Percentiles rank a stretch among this genome's conserved stretches.
Conservation (phyloP, 192 early-diverging fungal genomes). For the Funneliformis geosporum region DNA sequence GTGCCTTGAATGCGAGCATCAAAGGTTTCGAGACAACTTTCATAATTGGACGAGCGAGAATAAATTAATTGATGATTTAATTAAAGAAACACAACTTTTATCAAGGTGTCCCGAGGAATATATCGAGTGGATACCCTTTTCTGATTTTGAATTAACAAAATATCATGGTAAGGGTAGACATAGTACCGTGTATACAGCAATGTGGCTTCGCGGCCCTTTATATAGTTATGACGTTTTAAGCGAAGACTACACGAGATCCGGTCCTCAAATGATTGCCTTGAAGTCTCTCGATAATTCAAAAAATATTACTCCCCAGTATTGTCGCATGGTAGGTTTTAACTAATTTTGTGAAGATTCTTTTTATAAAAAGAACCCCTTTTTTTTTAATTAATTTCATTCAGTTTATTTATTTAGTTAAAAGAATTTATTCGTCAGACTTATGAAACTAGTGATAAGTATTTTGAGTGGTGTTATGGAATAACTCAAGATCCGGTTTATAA, state of each 20-base stretch:
- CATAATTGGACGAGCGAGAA: neutral
- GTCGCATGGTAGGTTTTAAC: neutral
- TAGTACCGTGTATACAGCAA: neutral
- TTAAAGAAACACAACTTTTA: neutral
- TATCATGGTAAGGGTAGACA: neutral
- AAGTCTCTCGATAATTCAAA: slow-evolving; percentile 2
- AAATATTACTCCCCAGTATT: neutral
- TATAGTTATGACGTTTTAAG: neutral
- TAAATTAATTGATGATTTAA: neutral
- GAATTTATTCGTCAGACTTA: neutral
- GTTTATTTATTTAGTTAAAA: neutral
- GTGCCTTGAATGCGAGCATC: neutral
- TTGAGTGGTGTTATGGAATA: neutral
- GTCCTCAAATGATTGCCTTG: neutral
- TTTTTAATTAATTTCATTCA: neutral
- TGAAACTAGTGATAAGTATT: neutral
- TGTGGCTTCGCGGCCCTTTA: neutral
- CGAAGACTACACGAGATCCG: neutral
- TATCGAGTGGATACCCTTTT: slow-evolving; percentile 14
- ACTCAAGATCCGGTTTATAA: slow-evolving; percentile 4
- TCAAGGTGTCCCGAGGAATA: neutral
- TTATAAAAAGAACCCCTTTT: neutral
- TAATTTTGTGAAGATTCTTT: neutral
- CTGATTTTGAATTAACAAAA: neutral
- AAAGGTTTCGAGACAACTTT: slow-evolving; percentile 1